These are phyloP conservation scores for Glomus cerebriforme DNA, from an alignment of 192 early-diverging fungal genomes.

Conservation along the genomic window DNA sequence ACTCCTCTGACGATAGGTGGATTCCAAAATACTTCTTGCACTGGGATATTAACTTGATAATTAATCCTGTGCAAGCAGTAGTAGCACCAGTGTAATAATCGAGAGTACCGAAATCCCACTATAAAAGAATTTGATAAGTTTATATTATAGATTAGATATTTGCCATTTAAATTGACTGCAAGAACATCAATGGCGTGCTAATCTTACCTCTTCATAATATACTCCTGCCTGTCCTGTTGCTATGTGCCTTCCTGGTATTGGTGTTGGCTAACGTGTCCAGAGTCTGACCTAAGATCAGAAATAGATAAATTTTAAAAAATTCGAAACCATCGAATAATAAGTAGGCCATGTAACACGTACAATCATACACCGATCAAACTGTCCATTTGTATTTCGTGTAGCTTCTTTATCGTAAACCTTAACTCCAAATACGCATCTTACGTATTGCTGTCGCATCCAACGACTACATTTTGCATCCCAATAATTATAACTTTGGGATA, in stretches of 20 bases:
- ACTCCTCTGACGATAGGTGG: neutral
- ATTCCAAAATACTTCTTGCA: slow-evolving; percentile 2
- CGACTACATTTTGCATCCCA: neutral
- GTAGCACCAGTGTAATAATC: neutral
- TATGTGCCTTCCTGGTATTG: neutral
- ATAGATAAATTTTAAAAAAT: slow-evolving; percentile 5
- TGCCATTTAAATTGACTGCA: neutral
- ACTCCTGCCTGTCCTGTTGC: neutral
- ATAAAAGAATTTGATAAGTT: neutral
- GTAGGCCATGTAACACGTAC: neutral
- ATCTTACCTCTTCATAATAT: slow-evolving; percentile 23
- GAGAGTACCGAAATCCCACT: slow-evolving; percentile 15
- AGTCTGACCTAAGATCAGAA: slow-evolving; percentile 3
- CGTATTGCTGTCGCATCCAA: slow-evolving; percentile 23
- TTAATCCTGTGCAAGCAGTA: neutral
- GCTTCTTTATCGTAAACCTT: neutral
- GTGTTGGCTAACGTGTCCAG: neutral
- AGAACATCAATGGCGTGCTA: neutral
- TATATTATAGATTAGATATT: neutral
- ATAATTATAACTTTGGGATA: neutral
- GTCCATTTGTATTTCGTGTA: neutral
- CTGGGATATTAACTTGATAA: slow-evolving; percentile 17
- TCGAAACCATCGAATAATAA: slow-evolving; percentile 18
- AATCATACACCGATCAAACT: slow-evolving; percentile 19
- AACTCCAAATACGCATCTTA: slow-evolving; percentile 22